These are phyloP conservation scores for Phycomyces nitens DNA, from an alignment of 192 early-diverging fungal species.

Conservation along the genomic window DNA sequence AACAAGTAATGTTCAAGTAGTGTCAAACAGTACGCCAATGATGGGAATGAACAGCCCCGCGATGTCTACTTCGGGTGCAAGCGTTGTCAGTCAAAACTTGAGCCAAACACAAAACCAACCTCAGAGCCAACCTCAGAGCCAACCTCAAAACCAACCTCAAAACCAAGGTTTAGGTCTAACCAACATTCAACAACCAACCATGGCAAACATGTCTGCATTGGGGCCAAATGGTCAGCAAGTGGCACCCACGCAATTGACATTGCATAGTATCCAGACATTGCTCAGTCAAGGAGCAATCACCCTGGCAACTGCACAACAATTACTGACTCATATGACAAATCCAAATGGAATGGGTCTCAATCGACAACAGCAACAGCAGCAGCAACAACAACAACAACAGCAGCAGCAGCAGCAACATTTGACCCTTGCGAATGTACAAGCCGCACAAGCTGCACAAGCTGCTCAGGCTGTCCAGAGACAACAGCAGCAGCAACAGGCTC, in stretches of 20 bases:
- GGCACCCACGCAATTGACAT: constrained; percentile 2
- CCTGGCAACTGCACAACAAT: constrained; percentile 26
- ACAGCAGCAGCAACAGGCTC: constrained; percentile 13
- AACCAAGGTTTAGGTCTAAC: neutral
- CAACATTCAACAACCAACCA: constrained; percentile 11
- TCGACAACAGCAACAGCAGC: neutral
- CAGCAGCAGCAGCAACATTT: constrained; percentile 7
- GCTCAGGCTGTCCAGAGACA: neutral
- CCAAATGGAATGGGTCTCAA: neutral
- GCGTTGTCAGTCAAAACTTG: neutral
- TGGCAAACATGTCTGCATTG: constrained; percentile 10
- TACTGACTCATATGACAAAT: constrained; percentile 21
- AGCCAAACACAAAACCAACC: no score
- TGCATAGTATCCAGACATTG: constrained; percentile 28
- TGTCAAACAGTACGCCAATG: neutral
- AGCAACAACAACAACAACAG: constrained; percentile 13
- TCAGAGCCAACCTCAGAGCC: no score
- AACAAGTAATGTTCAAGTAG: neutral
- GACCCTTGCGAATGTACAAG: neutral
- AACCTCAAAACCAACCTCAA: no score
- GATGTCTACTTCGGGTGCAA: neutral
- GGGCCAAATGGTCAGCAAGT: constrained; percentile 21
- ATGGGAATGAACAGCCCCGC: neutral
- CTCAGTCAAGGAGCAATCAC: constrained; percentile 25
- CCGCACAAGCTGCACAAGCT: neutral